Percentiles rank a stretch among this genome's conserved stretches.
Evolutionary conservation across 2,329 filamentous ascomycete genomes (phyloP).

Genomic region (Alternaria triticina): DNA sequence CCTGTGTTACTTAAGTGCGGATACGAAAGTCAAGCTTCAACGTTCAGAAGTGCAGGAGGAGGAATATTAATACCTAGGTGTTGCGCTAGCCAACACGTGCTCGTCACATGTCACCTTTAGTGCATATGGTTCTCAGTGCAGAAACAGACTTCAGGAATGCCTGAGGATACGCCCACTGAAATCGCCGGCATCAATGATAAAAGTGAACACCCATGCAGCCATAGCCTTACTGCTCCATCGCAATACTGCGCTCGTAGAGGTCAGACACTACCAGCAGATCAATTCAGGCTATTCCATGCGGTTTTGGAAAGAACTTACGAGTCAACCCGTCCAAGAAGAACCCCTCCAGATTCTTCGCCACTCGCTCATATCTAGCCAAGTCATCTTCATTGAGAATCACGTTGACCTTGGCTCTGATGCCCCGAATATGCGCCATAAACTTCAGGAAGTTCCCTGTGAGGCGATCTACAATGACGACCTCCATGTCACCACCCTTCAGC

Average conservation of each 20-base stretch:
- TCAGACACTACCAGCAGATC: conserved; percentile 13
- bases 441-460: conserved; percentile 27
- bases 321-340: conserved; percentile 19
- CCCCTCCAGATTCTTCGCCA: conserved; percentile 15
- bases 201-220: not conserved
- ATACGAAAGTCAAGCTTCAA: not conserved
- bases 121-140: not conserved
- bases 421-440: conserved; percentile 19
- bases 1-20: not conserved
- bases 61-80: not conserved
- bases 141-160: not conserved
- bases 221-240: not conserved
- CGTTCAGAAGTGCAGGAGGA: not conserved
- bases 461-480: conserved; percentile 21
- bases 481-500: conserved; percentile 12
- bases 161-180: not conserved
- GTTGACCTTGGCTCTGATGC: conserved; percentile 20
- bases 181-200: not conserved
- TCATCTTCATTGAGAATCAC: conserved; percentile 13
- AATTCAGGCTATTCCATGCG: not conserved
- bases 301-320: conserved; percentile 9
- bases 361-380: conserved; percentile 5
- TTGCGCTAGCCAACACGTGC: not conserved
- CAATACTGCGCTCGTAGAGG: conserved; percentile 18
- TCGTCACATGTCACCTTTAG: not conserved